Evolutionary conservation across 164 flowering plant species (phyloP).

Genomic region (Protea cynaroides): DNA sequence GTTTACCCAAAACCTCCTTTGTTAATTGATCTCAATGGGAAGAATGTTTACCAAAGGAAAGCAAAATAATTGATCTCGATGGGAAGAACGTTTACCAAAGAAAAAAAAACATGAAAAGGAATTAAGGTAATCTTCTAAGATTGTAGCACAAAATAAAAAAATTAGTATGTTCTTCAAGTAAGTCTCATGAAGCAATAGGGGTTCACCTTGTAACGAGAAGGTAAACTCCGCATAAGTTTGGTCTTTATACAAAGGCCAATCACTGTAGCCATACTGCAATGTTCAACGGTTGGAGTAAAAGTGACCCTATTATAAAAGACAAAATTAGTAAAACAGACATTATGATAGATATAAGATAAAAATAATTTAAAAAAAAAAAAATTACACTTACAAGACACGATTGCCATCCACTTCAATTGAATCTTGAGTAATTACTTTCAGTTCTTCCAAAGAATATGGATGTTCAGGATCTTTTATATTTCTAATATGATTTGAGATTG

Average conservation of each 20-base stretch:
- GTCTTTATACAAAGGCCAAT: conserved; percentile 82
- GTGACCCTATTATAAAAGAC: conserved; percentile 49
- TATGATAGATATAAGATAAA: not conserved
- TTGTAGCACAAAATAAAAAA: no score
- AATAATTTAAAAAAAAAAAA: not conserved
- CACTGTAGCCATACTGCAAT: conserved; percentile 81
- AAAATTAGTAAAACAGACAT: not conserved
- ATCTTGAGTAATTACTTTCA: conserved; percentile 85
- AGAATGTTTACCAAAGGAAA: no score
- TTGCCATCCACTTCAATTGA: conserved; percentile 76
- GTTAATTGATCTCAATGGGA: no score
- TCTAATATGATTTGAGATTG: conserved; percentile 63
- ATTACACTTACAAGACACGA: conserved; percentile 46
- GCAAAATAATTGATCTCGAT: no score
- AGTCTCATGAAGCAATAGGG: not conserved
- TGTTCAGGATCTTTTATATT: conserved; percentile 95
- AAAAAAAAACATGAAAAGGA: not conserved
- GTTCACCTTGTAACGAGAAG: conserved; percentile 79
- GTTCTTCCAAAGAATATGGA: conserved; percentile 79
- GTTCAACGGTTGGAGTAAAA: conserved; percentile 86
- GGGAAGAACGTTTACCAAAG: no score
- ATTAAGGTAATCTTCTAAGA: no score
- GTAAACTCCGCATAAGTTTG: conserved; percentile 73
- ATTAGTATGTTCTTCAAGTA: no score
- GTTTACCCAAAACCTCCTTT: no score